Base-by-base conservation (phyloP, 352 stramenopile genomes). In the Globisporangium alternatum region DNA sequence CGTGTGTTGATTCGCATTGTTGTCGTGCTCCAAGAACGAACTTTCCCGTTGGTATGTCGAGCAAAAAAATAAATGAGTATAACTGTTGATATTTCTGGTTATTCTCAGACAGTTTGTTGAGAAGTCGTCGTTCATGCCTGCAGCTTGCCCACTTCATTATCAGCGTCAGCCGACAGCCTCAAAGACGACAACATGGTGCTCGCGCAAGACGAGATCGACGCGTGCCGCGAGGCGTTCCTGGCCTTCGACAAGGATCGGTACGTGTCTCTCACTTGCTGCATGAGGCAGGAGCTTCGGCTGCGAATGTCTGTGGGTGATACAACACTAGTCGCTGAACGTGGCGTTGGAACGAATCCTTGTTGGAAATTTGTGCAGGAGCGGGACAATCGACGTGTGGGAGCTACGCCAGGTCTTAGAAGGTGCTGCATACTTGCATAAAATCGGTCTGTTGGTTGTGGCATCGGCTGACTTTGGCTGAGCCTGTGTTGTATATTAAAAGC, bases 331-430 rank as follows among this genome's bases (percentile, higher is more conserved):
- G 54, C 21, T 51, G 22, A 56, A 19, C 49, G 37, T 37, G 49
- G n/a, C 8, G 25, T 5, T 56, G 37, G 5, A 28, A 10, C 21
- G 17, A 43, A 44, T 22, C 21, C 7, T 35, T 56, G 5, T 22
- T 54, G 35, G 19, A 6, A 25, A 31, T 58, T 0, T 41, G 17
- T 55, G 12, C 49, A 93, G 86, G 74, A 95, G 85, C 59, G 88
- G 97, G 5, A 98, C 93, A 21, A 99, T 99, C 56, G 97, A 99
- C 76, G 91, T 98, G 21, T 99, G 96, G 96, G 86, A 93, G 55
- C 64, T 94, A 44, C 83, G 83, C 6, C 81, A 92, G 88, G 85
- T 98, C 33, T 80, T 99, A 3, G 96, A 99, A 92, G 85, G 85
- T 94, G 35, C 8, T 49, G 30, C 2, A 28, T 28, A 2, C 25